Evolutionary conservation across 2,329 filamentous ascomycete genomes (phyloP).

Genomic region (Emmonsia crescens): DNA sequence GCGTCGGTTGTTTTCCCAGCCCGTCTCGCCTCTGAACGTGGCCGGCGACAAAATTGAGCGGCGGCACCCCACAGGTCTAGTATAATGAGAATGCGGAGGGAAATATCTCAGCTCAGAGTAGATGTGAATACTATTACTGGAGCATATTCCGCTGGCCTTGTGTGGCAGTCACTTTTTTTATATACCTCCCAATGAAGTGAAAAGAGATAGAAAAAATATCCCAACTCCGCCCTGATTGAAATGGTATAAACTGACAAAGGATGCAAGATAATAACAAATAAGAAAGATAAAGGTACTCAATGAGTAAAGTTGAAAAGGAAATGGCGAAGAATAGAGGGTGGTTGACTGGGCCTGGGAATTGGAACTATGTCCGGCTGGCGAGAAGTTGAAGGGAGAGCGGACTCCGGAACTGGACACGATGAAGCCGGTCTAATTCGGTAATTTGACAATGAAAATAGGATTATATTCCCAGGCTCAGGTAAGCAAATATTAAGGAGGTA

Average conservation of each 20-base stretch:
- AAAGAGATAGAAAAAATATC: not conserved
- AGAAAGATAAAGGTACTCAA: not conserved
- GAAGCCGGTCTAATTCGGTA: not conserved
- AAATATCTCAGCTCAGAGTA: not conserved
- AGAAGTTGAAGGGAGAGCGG: not conserved
- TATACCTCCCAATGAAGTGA: not conserved
- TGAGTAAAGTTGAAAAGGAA: not conserved
- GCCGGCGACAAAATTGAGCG: not conserved
- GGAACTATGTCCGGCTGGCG: not conserved
- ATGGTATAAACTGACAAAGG: not conserved
- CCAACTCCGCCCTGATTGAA: not conserved
- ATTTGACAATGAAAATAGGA: not conserved
- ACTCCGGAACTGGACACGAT: not conserved
- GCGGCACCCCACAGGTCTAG: not conserved
- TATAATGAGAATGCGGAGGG: not conserved
- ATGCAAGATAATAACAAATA: not conserved
- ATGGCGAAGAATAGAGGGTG: not conserved
- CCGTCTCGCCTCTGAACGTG: not conserved
- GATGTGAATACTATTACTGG: not conserved
- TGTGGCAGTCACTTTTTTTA: not conserved
- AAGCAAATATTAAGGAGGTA: not conserved
- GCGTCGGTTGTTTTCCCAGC: not conserved
- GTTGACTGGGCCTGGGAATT: slow-evolving; percentile 1
- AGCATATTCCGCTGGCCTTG: not conserved
- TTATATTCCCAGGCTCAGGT: slow-evolving; percentile 1